These are phyloP conservation scores for Boechera retrofracta DNA, from an alignment of 345 rosid species.

Conservation along the genomic window DNA sequence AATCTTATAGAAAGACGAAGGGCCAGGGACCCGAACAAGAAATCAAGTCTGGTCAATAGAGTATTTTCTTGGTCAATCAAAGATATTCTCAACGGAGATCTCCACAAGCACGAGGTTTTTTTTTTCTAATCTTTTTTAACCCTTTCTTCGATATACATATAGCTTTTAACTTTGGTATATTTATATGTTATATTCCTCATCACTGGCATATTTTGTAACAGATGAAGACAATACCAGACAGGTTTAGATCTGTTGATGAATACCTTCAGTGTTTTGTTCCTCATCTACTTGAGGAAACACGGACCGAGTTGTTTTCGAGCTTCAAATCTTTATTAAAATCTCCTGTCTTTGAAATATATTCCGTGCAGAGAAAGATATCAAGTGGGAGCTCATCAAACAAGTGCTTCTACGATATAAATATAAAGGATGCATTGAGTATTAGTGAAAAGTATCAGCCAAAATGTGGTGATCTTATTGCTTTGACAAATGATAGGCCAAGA, in stretches of 20 bases:
- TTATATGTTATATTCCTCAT: not conserved
- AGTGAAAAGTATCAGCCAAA: no score
- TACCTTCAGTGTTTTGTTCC: conserved; percentile 46
- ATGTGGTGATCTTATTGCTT: no score
- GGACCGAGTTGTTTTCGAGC: no score
- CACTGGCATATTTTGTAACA: conserved; percentile 18
- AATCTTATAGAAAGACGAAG: conserved; percentile 8
- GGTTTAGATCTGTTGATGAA: conserved; percentile 27
- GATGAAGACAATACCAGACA: conserved; percentile 48
- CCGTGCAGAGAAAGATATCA: no score
- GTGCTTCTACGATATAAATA: no score
- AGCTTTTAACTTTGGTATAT: not conserved
- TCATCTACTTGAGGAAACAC: not conserved
- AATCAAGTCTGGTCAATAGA: conserved; percentile 8
- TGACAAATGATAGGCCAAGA: no score
- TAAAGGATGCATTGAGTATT: no score
- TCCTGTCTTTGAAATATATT: no score
- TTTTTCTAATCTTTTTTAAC: not conserved
- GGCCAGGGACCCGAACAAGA: not conserved
- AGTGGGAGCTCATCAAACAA: no score
- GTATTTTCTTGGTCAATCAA: conserved; percentile 51
- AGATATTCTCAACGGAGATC: conserved; percentile 47
- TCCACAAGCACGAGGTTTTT: conserved; percentile 41
- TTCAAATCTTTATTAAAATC: no score
- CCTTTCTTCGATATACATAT: not conserved